Conservation (phyloP, 129 eudicot species). For the Erigeron canadensis region DNA sequence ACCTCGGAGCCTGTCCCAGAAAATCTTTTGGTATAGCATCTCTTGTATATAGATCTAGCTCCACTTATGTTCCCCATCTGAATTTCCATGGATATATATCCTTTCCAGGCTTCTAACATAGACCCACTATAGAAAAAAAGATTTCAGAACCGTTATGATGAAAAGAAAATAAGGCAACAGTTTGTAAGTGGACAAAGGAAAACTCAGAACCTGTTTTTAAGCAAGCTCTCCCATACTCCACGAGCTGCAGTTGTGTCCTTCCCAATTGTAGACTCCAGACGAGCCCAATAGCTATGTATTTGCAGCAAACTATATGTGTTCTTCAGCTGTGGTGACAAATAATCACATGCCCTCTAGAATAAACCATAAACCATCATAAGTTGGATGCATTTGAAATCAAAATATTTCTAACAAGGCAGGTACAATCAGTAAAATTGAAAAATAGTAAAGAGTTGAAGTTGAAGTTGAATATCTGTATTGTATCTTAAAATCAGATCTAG, state of each 20-base stretch:
- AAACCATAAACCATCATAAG: slow-evolving; percentile 23
- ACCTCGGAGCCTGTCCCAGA: slow-evolving; percentile 96
- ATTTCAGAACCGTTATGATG: slow-evolving; percentile 18
- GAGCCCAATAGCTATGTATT: slow-evolving; percentile 87
- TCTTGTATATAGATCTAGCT: slow-evolving; percentile 84
- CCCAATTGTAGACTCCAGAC: slow-evolving; percentile 56
- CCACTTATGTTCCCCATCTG: slow-evolving; percentile 63
- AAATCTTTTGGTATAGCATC: slow-evolving; percentile 83
- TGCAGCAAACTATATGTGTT: slow-evolving; percentile 65
- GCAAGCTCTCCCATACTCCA: slow-evolving; percentile 96
- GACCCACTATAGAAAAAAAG: slow-evolving; percentile 55
- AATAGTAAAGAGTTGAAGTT: too few relatives aligned
- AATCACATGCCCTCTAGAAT: slow-evolving; percentile 87
- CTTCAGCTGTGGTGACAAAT: slow-evolving; percentile 60
- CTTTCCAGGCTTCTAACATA: slow-evolving; percentile 77
- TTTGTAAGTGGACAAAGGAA: background rate
- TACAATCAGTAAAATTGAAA: background rate
- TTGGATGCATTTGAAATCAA: background rate
- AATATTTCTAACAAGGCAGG: background rate
- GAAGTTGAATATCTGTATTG: too few relatives aligned
- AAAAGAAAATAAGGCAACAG: background rate
- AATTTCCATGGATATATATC: slow-evolving; percentile 80
- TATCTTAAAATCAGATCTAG: too few relatives aligned
- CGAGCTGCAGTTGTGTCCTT: slow-evolving; percentile 80
- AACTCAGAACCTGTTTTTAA: slow-evolving; percentile 62